Conservation (phyloP, 1,284 basidiomycete species). For the Ustilago sp. region DNA sequence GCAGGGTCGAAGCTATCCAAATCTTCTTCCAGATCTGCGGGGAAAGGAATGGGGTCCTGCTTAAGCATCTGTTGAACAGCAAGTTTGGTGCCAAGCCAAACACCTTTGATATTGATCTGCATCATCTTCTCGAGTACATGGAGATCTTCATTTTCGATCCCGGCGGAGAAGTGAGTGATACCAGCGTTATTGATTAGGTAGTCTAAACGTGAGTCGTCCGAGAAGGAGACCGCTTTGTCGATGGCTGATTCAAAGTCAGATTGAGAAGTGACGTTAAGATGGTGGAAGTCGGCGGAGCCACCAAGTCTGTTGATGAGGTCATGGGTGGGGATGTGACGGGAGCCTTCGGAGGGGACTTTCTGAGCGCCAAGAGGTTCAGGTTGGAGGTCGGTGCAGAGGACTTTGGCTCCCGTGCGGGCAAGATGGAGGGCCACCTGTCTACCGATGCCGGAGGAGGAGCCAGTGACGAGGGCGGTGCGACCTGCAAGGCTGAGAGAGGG, state of each 20-base stretch:
- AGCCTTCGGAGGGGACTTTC: constrained; percentile 14
- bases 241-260: constrained; percentile 43
- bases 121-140: constrained; percentile 41
- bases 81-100: constrained; percentile 46
- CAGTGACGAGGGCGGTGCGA: constrained; percentile 46
- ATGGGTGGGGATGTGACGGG: constrained; percentile 40
- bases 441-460: constrained; percentile 48
- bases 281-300: constrained; percentile 44
- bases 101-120: constrained; percentile 51
- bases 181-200: constrained; percentile 48
- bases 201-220: constrained; percentile 29
- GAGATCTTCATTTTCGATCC: constrained; percentile 43
- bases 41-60: constrained; percentile 43
- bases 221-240: constrained; percentile 29
- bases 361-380: constrained; percentile 34
- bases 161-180: constrained; percentile 33
- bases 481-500: constrained; percentile 46
- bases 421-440: constrained; percentile 24
- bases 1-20: constrained; percentile 39
- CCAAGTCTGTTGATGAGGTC: constrained; percentile 43
- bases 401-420: constrained; percentile 38
- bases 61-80: constrained; percentile 49
- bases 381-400: constrained; percentile 49
- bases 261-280: constrained; percentile 46
- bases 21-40: constrained; percentile 44